phyloP scores from a whole-genome alignment of 768 basidiomycete species.

The Rhodotorula sphaerocarpa region DNA sequence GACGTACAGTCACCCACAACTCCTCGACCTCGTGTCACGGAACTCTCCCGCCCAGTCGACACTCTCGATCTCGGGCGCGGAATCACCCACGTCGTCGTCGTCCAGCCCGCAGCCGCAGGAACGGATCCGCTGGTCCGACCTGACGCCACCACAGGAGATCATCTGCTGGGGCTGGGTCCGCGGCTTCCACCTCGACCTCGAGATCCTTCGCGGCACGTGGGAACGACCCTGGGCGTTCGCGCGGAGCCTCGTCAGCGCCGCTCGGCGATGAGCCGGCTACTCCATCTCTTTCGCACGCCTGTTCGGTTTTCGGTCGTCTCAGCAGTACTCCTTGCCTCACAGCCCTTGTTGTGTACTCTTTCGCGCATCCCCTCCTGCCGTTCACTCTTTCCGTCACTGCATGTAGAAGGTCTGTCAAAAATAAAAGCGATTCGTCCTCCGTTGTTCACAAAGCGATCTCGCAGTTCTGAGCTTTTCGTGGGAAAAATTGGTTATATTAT shows the following conservation, averaged over 20 bases:
- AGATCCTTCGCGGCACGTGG: not conserved
- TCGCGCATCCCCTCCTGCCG: too few species aligned
- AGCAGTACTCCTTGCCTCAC: too few species aligned
- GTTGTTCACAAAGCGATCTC: too few species aligned
- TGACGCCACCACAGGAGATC: constrained; percentile 1
- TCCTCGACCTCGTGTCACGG: constrained; percentile 7
- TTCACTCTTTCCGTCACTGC: too few species aligned
- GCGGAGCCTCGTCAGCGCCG: not conserved
- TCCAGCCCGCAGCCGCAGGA: not conserved
- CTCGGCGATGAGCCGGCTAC: too few species aligned
- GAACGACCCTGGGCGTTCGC: not conserved
- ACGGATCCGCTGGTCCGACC: constrained; percentile 11
- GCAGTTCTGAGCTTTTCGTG: too few species aligned
- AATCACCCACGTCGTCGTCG: not conserved
- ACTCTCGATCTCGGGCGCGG: not conserved
- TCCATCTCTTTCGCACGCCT: not conserved
- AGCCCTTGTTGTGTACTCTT: too few species aligned
- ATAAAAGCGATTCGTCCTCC: too few species aligned
- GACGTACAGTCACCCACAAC: constrained; percentile 18
- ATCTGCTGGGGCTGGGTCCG: constrained; percentile 16
- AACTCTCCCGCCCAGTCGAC: not conserved
- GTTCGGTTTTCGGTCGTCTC: too few species aligned
- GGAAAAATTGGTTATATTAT: too few species aligned
- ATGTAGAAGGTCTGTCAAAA: not conserved
- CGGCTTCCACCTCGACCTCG: constrained; percentile 18